Base-by-base conservation (phyloP, 441 rosid genomes). In the Gossypium lobatum region DNA sequence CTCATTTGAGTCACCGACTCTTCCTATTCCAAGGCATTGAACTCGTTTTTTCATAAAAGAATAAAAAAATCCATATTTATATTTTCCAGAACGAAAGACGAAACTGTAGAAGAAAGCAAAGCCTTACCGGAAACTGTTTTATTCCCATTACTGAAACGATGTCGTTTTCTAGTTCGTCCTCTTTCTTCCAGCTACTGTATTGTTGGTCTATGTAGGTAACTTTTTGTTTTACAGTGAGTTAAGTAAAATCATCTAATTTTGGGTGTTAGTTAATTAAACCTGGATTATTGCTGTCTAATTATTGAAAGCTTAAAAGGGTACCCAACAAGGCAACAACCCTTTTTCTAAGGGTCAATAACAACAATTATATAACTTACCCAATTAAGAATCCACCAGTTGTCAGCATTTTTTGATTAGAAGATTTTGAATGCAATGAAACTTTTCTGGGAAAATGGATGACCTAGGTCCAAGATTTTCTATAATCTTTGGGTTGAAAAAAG, bases 381-480 rank as follows among this genome's bases (percentile, higher is more conserved):
- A 13, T 21, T 20, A 13, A 71, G 34, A 39, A 21, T 39, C 21
- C 14, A 39, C 34, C 74, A 39, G 14, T 57, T 21, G 74, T 71
- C 74, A 13, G 54, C 54, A 57, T 71, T 57, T 71, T 59, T 39
- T 72, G 39, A 59, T 6, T 55, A 23, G 10, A 16, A 59, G 8
- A n/a, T 37, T 59, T 16, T 42, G 65, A 73, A 61, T 46, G 60
- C 39, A 31, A 7, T 58, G 70, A 14, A 48, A 67, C 58, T 1
- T 64, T 64, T 64, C 31, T 53, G 74, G 48, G 69, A 18, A 75
- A 75, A 16, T 25, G 57, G 72, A 45, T 68, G 72, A 50, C 74
- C 26, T 13, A 3, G 57, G 65, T 60, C 73, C 23, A 69, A 63
- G 37, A 3, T 39, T 39, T 39, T 8, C 17, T 13, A 5, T 59